A percentile compares a stretch with the other conserved stretches of the same genome.
Conservation (phyloP, 345 rosid genomes). For the Eucalyptus erythrocorys region DNA sequence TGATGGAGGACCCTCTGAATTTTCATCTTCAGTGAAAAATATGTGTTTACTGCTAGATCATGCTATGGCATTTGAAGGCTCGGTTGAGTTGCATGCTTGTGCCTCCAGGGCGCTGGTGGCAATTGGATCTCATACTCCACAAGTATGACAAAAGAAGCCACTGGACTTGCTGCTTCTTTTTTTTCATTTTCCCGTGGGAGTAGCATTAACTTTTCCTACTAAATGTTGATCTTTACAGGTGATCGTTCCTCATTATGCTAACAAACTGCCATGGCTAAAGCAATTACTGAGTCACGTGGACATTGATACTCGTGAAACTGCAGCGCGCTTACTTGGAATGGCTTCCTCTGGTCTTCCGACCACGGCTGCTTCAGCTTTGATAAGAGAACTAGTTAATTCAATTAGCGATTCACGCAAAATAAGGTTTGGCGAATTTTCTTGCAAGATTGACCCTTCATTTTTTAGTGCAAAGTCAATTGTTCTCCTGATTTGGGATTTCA, state of each 20-base stretch:
- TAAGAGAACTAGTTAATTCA: constrained; percentile 45
- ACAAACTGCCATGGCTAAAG: constrained; percentile 68
- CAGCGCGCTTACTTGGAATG: constrained; percentile 82
- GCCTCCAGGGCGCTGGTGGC: constrained; percentile 70
- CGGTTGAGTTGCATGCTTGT: constrained; percentile 76
- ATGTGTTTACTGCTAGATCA: constrained; percentile 78
- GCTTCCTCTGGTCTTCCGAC: constrained; percentile 73
- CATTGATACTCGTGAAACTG: constrained; percentile 83
- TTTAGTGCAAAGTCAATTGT: not conserved
- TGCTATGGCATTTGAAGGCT: constrained; percentile 76
- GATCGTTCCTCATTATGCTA: constrained; percentile 57
- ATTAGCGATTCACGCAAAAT: constrained; percentile 35
- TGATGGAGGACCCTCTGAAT: constrained; percentile 39
- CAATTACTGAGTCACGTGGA: constrained; percentile 68
- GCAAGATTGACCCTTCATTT: not conserved
- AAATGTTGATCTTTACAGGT: constrained; percentile 20
- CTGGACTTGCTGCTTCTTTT: not conserved
- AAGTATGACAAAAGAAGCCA: constrained; percentile 24
- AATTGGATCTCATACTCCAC: constrained; percentile 69
- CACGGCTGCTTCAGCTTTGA: constrained; percentile 38
- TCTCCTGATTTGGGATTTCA: not conserved
- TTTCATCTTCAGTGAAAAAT: constrained; percentile 49
- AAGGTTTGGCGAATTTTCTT: constrained; percentile 32
- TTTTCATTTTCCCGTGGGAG: not conserved
- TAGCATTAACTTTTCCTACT: not conserved